phyloP scores from a whole-genome alignment of 352 stramenopile genomes.

The Lagenidium giganteum region DNA sequence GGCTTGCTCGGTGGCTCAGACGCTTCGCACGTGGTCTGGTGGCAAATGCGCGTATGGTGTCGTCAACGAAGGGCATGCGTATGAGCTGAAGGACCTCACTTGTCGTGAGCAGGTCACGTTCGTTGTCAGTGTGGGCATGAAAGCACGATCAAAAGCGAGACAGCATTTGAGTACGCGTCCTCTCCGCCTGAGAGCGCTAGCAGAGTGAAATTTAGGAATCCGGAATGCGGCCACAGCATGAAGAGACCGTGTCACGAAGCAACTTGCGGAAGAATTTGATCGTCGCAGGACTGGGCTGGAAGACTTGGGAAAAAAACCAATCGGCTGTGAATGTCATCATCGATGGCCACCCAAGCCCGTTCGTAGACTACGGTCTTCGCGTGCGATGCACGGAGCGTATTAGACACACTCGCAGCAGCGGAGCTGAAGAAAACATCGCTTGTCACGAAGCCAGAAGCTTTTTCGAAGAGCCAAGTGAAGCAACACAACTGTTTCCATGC shows the following conservation, averaged over 20 bases:
- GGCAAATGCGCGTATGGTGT: slow-evolving; percentile 32
- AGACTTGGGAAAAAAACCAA: no score
- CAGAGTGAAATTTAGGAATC: slow-evolving; percentile 40
- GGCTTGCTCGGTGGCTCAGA: slow-evolving; percentile 15
- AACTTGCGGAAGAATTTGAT: slow-evolving; percentile 6
- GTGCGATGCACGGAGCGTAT: slow-evolving; percentile 13
- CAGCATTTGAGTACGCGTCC: slow-evolving; percentile 61
- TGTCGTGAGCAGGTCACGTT: slow-evolving; percentile 62
- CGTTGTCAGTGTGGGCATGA: slow-evolving; percentile 56
- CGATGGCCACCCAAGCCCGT: neutral
- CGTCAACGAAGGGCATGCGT: slow-evolving; percentile 53
- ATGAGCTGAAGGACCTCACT: slow-evolving; percentile 63
- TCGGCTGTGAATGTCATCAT: no score
- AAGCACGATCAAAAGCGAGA: slow-evolving; percentile 44
- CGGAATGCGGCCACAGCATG: slow-evolving; percentile 63
- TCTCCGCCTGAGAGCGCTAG: slow-evolving; percentile 38
- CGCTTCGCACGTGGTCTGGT: slow-evolving; percentile 50
- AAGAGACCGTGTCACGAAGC: slow-evolving; percentile 49
- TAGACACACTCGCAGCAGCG: slow-evolving; percentile 31
- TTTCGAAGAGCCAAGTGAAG: no score
- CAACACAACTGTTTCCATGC: no score
- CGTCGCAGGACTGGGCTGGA: no score
- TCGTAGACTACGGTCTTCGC: slow-evolving; percentile 5
- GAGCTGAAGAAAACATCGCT: slow-evolving; percentile 32
- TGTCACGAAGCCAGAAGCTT: slow-evolving; percentile 47